A percentile compares a stretch with the other conserved stretches of the same genome.
Conservation (phyloP, 257 asterid genomes). For the Solanum sejunctum region DNA sequence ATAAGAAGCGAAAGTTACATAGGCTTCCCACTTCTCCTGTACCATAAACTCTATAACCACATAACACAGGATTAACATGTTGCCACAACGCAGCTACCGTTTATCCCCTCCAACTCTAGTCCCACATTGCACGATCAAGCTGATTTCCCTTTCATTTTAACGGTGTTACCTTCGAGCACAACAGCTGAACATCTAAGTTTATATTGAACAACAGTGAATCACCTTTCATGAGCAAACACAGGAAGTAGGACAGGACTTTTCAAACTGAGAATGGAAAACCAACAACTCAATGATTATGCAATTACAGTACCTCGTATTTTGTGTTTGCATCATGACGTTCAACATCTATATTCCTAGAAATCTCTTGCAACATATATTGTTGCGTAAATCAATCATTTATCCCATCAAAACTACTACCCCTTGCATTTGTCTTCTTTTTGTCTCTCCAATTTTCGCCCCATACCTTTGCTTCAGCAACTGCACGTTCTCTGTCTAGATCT, state of each 20-base stretch:
- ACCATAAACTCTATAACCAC: conserved; percentile 8
- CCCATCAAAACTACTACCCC: conserved; percentile 56
- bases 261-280: neutral
- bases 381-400: conserved; percentile 20
- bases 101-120: neutral
- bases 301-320: neutral
- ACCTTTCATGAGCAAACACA: conserved; percentile 1
- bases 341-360: neutral
- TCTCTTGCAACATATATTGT: neutral
- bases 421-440: conserved; percentile 24
- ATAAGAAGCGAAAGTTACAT: neutral
- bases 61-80: conserved; percentile 15
- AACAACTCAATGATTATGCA: neutral
- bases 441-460: conserved; percentile 94
- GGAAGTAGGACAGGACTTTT: conserved; percentile 6
- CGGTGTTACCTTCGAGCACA: conserved; percentile 4
- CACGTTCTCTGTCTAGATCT: conserved; percentile 69
- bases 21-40: neutral
- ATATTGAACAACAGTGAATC: conserved; percentile 17
- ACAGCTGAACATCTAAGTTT: conserved; percentile 11
- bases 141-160: conserved; percentile 2
- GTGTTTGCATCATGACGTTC: neutral
- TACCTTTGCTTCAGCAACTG: conserved; percentile 86
- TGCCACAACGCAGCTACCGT: neutral
- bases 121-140: neutral